Evolutionary conservation across 176 grass and related monocot genomes (phyloP).

Genomic region (Aegilops speltoides): DNA sequence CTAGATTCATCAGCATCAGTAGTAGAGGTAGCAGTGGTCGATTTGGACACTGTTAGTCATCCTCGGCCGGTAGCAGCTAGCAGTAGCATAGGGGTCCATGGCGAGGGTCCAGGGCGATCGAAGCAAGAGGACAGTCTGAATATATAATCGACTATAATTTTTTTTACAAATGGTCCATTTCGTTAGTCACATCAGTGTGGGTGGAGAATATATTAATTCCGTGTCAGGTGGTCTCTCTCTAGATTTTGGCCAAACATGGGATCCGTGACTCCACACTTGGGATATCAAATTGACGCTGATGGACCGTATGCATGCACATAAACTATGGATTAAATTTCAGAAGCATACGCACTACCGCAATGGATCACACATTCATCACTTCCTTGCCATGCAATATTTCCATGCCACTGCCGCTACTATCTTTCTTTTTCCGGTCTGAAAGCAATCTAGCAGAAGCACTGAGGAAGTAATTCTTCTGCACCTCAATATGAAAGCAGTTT

Average conservation of each 20-base stretch:
- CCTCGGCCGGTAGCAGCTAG: background rate
- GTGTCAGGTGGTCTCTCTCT: conserved; percentile 27
- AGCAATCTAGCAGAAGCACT: too few relatives aligned
- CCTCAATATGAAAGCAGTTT: too few relatives aligned
- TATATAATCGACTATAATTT: background rate
- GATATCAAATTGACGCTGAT: background rate
- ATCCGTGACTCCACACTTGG: conserved; percentile 39
- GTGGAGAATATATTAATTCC: conserved; percentile 17
- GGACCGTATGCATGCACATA: conserved; percentile 31
- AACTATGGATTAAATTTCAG: conserved; percentile 10
- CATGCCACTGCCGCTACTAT: background rate
- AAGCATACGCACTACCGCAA: background rate
- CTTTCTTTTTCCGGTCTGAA: too few relatives aligned
- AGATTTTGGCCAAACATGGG: conserved; percentile 27
- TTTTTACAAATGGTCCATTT: conserved; percentile 15
- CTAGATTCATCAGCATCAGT: too few relatives aligned
- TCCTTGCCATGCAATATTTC: conserved; percentile 3
- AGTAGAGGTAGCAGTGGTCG: background rate
- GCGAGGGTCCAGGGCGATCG: background rate
- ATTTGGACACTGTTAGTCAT: background rate
- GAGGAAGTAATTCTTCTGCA: too few relatives aligned
- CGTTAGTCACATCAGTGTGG: conserved; percentile 28
- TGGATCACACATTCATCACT: background rate
- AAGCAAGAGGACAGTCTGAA: background rate
- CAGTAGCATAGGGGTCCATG: too few relatives aligned